Evolutionary conservation across 2,329 filamentous ascomycete genomes (phyloP).

Genomic region (Coleophoma crateriformis): DNA sequence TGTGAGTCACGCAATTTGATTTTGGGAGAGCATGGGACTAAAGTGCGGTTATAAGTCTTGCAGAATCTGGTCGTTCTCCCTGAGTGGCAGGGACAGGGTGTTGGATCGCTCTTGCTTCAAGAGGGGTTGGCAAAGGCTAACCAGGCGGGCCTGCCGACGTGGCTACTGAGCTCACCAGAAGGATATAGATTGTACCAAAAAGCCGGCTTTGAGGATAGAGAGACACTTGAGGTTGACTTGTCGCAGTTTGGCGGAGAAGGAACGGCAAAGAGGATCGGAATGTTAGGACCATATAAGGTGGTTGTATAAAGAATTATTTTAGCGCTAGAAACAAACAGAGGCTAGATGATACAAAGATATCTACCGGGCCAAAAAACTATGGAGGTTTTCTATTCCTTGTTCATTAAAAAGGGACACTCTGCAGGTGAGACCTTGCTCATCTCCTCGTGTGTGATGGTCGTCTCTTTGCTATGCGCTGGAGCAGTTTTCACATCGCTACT

Average conservation of each 20-base stretch:
- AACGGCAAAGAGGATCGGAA: neutral
- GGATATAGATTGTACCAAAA: neutral
- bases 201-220: neutral
- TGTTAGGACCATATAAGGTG: neutral
- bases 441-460: conserved; percentile 3
- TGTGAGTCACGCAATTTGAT: neutral
- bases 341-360: neutral
- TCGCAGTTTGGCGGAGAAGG: neutral
- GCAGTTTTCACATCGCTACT: conserved; percentile 3
- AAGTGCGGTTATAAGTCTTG: neutral
- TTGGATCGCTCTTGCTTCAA: neutral
- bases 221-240: neutral
- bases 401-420: conserved; percentile 10
- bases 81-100: neutral
- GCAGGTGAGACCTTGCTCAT: conserved; percentile 5
- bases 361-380: neutral
- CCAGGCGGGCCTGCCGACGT: neutral
- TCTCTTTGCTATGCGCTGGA: conserved; percentile 2
- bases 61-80: neutral
- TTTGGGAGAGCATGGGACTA: neutral
- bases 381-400: conserved; percentile 4
- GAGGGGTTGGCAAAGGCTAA: neutral
- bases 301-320: neutral
- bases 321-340: neutral
- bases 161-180: neutral